Evolutionary conservation across 1,139 yeast genomes (phyloP), one percentile per base, ranked within the genome.

Genomic region (Debaryomyces nepalensis): DNA sequence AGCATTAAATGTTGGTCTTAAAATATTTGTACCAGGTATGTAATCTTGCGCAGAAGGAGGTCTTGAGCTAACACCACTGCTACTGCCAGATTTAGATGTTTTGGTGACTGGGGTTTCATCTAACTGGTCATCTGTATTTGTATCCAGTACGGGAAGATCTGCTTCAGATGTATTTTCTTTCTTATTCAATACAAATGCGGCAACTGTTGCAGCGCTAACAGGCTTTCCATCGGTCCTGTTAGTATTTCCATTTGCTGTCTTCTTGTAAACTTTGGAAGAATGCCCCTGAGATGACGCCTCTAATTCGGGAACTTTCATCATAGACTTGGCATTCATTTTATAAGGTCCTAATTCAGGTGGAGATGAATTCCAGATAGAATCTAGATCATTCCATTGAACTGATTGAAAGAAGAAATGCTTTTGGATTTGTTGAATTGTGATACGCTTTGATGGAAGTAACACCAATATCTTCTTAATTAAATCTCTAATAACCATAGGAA

Each of bases 271-370:
- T 23, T 22, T 24, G 2, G 43, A 9, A 9, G 50, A 40, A 4
- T 42, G 54, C 8, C 54, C 50, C n/a, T 54, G 53, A 4, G 64
- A 52, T 2, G 64, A 45, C 40, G 66, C 67, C 10, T 56, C 53
- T 33, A 71, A 48, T 41, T 70, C 77, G 0, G 83, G 82, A 15
- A 77, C 61, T 38, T 77, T 76, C 69, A 75, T 72, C 84, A 79
- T 79, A 2, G 81, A 68, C 51, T 75, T 75, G 4, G 82, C 82
- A 35, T 73, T 71, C 71, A 78, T 72, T 47, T 74, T 69, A 45
- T 72, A 73, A 0, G 97, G 96, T 10, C 84, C 82, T 30, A 90
- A 64, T 52, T 80, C 84, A 1, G 99, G 99, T 2, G 90, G 88
- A 2, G 73, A 69, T 0, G 65, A 62, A 24, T 69, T 66, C 98